phyloP scores from a whole-genome alignment of 176 grass and related monocot genomes.

The Coix lacrymajobi region DNA sequence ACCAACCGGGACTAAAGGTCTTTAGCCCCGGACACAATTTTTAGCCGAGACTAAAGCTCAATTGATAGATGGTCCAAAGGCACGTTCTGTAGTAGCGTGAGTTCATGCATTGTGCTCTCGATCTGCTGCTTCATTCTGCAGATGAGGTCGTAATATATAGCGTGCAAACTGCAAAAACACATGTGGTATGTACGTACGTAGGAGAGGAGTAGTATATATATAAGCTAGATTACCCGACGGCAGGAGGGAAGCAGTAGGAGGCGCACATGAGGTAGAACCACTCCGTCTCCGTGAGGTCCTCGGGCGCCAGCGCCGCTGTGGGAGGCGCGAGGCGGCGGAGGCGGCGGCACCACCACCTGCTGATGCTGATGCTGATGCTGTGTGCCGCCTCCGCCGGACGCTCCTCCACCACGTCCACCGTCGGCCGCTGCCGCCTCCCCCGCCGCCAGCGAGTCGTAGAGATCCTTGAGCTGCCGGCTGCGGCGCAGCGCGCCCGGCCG shows the following conservation, averaged over 20 bases:
- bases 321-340: constrained; percentile 51
- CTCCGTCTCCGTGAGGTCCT: constrained; percentile 88
- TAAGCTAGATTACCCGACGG: constrained; percentile 37
- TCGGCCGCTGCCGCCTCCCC: constrained; percentile 21
- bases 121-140: no score
- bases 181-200: no score
- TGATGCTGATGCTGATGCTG: neutral
- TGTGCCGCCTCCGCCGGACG: neutral
- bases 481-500: constrained; percentile 42
- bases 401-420: neutral
- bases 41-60: no score
- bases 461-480: constrained; percentile 72
- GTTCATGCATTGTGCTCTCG: no score
- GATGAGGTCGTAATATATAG: no score
- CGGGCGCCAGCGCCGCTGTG: constrained; percentile 72
- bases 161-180: no score
- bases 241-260: constrained; percentile 77
- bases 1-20: no score
- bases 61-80: no score
- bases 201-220: neutral
- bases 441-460: constrained; percentile 66
- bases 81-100: no score
- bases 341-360: neutral
- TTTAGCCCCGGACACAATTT: no score
- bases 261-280: constrained; percentile 98